phyloP scores from a whole-genome alignment of 1,284 basidiomycete genomes.

The Veloporphyrellus conicus region DNA sequence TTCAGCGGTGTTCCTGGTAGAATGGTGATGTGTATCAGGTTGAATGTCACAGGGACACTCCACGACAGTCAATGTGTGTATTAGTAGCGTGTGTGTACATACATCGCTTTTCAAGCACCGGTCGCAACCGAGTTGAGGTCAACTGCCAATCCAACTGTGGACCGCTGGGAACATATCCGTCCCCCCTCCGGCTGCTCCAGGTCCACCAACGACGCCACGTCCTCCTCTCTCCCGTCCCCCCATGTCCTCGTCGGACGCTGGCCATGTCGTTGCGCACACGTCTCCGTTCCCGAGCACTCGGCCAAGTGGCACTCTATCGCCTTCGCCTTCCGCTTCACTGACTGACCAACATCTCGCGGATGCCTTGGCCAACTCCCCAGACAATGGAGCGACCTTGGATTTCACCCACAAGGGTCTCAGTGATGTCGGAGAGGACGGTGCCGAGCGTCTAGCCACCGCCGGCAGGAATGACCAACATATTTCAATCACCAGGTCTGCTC shows the following conservation, averaged over 20 bases:
- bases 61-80: not conserved
- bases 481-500: conserved; percentile 65
- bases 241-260: conserved; percentile 35
- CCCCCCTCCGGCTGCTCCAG: conserved; percentile 10
- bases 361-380: conserved; percentile 64
- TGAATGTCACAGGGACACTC: not conserved
- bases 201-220: conserved; percentile 10
- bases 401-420: conserved; percentile 74
- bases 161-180: conserved; percentile 17
- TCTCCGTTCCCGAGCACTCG: conserved; percentile 25
- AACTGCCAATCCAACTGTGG: conserved; percentile 14
- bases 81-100: conserved; percentile 11
- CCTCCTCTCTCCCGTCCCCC: conserved; percentile 4
- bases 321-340: conserved; percentile 42
- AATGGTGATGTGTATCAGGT: conserved; percentile 8
- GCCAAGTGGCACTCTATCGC: conserved; percentile 27
- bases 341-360: conserved; percentile 57
- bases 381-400: conserved; percentile 78
- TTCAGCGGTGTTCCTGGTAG: conserved; percentile 4
- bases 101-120: conserved; percentile 25
- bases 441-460: conserved; percentile 65
- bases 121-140: conserved; percentile 27
- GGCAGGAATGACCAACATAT: conserved; percentile 53
- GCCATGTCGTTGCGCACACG: conserved; percentile 31
- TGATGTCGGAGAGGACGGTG: conserved; percentile 70